phyloP scores from a whole-genome alignment of 23 red algal species.

The Chondrus crispus region DNA sequence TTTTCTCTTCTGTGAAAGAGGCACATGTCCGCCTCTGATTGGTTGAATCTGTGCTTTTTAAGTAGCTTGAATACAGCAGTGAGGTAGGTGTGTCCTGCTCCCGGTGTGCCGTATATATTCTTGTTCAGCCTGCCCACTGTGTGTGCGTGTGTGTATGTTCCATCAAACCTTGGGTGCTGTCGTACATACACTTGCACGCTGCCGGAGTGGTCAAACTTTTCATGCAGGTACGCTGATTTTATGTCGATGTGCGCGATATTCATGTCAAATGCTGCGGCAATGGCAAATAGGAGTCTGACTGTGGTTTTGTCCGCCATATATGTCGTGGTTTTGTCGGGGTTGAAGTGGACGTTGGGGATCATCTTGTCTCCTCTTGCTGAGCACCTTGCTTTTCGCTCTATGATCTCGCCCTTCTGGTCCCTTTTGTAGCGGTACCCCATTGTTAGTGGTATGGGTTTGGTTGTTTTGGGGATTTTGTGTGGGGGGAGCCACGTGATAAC shows the following conservation, averaged over 20 bases:
- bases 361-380: not conserved
- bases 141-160: not conserved
- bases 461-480: not conserved
- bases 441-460: not conserved
- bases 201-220: too few species aligned
- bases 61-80: too few species aligned
- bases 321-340: not conserved
- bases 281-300: not conserved
- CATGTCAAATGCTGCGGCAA: not conserved
- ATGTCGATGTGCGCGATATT: slow-evolving; percentile 23
- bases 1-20: too few species aligned
- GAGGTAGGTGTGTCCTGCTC: not conserved
- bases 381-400: not conserved
- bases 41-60: too few species aligned
- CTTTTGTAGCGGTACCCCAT: not conserved
- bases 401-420: not conserved
- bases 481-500: not conserved
- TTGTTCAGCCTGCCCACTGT: not conserved
- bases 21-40: too few species aligned
- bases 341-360: not conserved
- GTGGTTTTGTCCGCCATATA: not conserved
- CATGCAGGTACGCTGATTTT: slow-evolving; percentile 7
- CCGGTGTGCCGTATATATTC: not conserved
- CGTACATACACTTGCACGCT: not conserved
- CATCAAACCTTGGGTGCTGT: slow-evolving; percentile 4